These are phyloP conservation scores for Luzula sylvatica DNA, from an alignment of 176 grass and related monocot species.

Conservation along the genomic window DNA sequence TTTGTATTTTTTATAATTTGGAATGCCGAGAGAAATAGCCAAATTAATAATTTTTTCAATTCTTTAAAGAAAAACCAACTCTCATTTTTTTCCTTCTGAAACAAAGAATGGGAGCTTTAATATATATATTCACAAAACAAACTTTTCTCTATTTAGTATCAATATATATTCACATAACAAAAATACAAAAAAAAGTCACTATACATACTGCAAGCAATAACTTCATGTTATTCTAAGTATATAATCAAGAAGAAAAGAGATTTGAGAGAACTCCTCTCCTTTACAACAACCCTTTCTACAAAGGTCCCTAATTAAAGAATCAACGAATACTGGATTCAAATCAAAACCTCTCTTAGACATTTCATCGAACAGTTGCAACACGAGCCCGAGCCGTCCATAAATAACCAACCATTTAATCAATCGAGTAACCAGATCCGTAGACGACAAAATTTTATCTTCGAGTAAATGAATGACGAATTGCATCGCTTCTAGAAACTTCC, in stretches of 20 bases:
- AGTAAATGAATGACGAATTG: slow-evolving; percentile 25
- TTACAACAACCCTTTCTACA: slow-evolving; percentile 35
- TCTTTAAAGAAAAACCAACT: too few relatives aligned
- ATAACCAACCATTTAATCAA: slow-evolving; percentile 49
- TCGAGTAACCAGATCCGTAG: slow-evolving; percentile 33
- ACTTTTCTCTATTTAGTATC: too few relatives aligned
- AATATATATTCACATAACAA: too few relatives aligned
- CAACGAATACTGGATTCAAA: slow-evolving; percentile 26
- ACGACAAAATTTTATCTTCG: slow-evolving; percentile 1
- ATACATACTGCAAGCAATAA: too few relatives aligned
- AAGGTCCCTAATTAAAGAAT: slow-evolving; percentile 36
- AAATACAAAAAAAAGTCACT: too few relatives aligned
- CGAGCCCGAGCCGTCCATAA: slow-evolving; percentile 21
- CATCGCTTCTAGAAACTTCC: slow-evolving; percentile 23
- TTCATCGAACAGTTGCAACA: slow-evolving; percentile 30
- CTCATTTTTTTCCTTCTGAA: too few relatives aligned
- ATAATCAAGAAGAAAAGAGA: slow-evolving; percentile 33
- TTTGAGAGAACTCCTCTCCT: slow-evolving; percentile 22
- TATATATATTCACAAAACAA: too few relatives aligned
- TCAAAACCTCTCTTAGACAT: slow-evolving; percentile 23
- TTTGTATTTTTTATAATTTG: too few relatives aligned
- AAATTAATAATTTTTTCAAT: too few relatives aligned
- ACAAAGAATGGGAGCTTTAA: too few relatives aligned
- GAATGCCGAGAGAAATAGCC: too few relatives aligned
- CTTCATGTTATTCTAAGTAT: slow-evolving; percentile 40